Base-by-base conservation (phyloP, 2,329 filamentous ascomycete species). In the Paracorniculantispora psalliotae region DNA sequence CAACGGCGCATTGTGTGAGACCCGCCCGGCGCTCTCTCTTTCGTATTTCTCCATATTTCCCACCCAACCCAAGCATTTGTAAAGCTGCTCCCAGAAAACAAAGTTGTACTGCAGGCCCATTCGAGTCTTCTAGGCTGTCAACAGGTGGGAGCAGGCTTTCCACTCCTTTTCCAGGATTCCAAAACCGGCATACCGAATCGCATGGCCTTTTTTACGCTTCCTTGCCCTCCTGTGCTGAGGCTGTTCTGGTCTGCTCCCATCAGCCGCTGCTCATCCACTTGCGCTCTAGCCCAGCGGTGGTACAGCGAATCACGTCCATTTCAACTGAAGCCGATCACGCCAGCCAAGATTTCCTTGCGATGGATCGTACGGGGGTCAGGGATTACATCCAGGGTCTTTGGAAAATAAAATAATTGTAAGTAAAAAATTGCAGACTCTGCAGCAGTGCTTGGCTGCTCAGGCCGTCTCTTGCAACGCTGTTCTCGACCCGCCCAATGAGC, bases 1-100 rank as follows among this genome's bases (percentile, higher is more conserved):
- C 23, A 39, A 35, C 53, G 19, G 33, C 21, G 43, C 53, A 37
- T 56, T 28, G 53, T 47, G 26, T 48, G 30, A 48, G 43, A 57
- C 54, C 54, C 54, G 33, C 54, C 10, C 33, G 12, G 33, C 10
- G 33, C 33, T 37, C 30, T 17, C 41, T 43, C 54, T 26, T 35
- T 57, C 54, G 54, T 57, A 57, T 57, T 48, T 39, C 33, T 30
- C 54, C 54, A 57, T 23, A 49, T 56, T 39, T 56, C 17, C n/a
- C n/a, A 21, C 26, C 23, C 48, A 37, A 28, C 12, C 21, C 43
- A 9, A 13, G 26, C 39, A 26, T 15, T 37, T 37, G 7, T 37
- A 15, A 3, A 43, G n/a, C 39, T 17, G 39, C 39, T 43, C 9
- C 37, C n/a, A 41, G 6, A 15, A 47, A 57, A 57, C 43, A 48